Evolutionary conservation across 495 filamentous ascomycete species (phyloP), one percentile per base, ranked within the genome.

Genomic region (Chaetomium fimeti): DNA sequence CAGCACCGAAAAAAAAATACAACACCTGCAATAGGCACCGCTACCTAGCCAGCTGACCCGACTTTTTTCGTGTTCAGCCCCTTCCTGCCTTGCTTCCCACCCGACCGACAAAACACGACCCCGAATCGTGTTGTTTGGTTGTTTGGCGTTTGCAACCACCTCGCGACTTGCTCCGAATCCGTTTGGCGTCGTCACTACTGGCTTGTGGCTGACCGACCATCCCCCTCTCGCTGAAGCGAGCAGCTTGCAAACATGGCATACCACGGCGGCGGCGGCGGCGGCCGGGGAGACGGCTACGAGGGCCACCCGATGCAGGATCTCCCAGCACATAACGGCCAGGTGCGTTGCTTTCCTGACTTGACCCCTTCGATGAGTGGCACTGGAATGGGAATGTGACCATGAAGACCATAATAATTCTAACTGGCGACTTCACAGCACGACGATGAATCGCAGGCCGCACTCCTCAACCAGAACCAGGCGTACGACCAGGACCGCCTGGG

Each of bases 371-470:
- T 11, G 32, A 6, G 3, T 24, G 53, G 13, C 0, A 13, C 18
- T n/a, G n/a, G 40, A 27, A 6, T n/a, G 22, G 27, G 8, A 15
- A 18, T 20, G n/a, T 6, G 25, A 22, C 20, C 9, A 20, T 22
- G 28, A 38, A n/a, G n/a, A n/a, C n/a, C n/a, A n/a, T n/a, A n/a
- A n/a, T n/a, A n/a, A n/a, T 24, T 6, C 66, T 69, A 48, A 68
- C 61, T 36, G 1, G 15, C 40, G 18, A 13, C 4, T 22, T 56
- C 2, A 32, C 82, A 84, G 71, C 84, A 87, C 62, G 90, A 93
- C 60, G 91, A 94, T 72, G 91, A 93, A 75, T 86, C 87, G 42
- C 85, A 90, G 62, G 80, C 83, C 60, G 87, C 89, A 61, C 84
- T 97, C 24, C 83, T 97, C 53, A 84, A 89, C 65, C 80, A 86